These are phyloP conservation scores for Lanzia echinophila DNA, from an alignment of 2,329 filamentous ascomycete genomes.

Conservation along the genomic window DNA sequence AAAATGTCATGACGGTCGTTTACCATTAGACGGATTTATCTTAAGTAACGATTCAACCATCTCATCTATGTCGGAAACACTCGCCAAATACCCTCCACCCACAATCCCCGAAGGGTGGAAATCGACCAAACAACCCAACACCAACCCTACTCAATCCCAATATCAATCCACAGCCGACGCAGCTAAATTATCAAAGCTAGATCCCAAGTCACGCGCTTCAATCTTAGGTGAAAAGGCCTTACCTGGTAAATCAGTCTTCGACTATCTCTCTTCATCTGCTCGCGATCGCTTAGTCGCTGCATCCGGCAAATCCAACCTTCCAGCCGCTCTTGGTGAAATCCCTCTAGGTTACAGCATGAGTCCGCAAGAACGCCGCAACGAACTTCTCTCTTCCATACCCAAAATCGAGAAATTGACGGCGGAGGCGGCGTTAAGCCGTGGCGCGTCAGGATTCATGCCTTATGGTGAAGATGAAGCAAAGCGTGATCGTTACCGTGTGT, in stretches of 20 bases:
- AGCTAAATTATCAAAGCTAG: slow-evolving; percentile 67
- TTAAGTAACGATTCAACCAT: slow-evolving; percentile 51
- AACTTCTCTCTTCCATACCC: slow-evolving; percentile 53
- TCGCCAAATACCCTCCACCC: slow-evolving; percentile 54
- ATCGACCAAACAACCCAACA: slow-evolving; percentile 46
- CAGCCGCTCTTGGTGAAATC: slow-evolving; percentile 68
- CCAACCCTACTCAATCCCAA: slow-evolving; percentile 26
- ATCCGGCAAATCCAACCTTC: slow-evolving; percentile 71
- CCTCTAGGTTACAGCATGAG: slow-evolving; percentile 58
- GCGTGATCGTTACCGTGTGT: slow-evolving; percentile 70
- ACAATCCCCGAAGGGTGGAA: slow-evolving; percentile 69
- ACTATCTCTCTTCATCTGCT: slow-evolving; percentile 74
- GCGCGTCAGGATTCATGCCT: slow-evolving; percentile 63
- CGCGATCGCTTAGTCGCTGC: slow-evolving; percentile 69
- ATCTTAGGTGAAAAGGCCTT: slow-evolving; percentile 74
- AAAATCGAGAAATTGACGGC: slow-evolving; percentile 61
- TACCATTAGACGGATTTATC: slow-evolving; percentile 75
- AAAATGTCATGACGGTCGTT: slow-evolving; percentile 75
- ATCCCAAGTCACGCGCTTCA: slow-evolving; percentile 69
- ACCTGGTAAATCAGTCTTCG: slow-evolving; percentile 91
- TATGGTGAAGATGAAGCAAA: slow-evolving; percentile 81
- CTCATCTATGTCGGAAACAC: slow-evolving; percentile 37
- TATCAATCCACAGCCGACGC: slow-evolving; percentile 69
- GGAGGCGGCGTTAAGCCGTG: slow-evolving; percentile 60
- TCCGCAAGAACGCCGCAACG: slow-evolving; percentile 54